Percentiles rank a stretch among this genome's conserved stretches.
phyloP scores from a whole-genome alignment of 768 basidiomycete genomes.

The Atractiella rhizophila region DNA sequence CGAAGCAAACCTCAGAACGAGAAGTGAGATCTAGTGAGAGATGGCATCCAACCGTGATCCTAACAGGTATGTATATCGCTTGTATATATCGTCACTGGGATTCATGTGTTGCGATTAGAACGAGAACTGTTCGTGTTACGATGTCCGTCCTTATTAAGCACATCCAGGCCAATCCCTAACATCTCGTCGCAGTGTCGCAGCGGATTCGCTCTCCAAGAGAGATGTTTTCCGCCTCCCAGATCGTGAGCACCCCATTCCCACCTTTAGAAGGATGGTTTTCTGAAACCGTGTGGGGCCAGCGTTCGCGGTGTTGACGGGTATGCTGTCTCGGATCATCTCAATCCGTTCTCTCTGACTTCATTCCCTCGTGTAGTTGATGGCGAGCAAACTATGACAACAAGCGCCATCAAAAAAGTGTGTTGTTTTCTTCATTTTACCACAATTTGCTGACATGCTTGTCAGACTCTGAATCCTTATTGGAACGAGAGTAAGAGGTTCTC shows the following conservation, averaged over 20 bases:
- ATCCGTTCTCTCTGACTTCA: conserved; percentile 11
- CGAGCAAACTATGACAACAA: conserved; percentile 88
- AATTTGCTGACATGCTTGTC: background rate
- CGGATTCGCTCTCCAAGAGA: conserved; percentile 73
- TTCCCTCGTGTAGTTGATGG: conserved; percentile 43
- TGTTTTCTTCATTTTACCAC: background rate
- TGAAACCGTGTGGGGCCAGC: background rate
- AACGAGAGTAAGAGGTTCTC: conserved; percentile 39
- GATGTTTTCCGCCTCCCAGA: conserved; percentile 31
- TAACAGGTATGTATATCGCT: no score
- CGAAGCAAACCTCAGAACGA: no score
- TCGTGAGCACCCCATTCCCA: background rate
- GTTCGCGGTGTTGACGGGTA: no score
- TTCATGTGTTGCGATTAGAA: no score
- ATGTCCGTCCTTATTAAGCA: no score
- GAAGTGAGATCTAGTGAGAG: no score
- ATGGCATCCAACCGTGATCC: no score
- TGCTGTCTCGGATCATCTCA: background rate
- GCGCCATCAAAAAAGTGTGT: conserved; percentile 62
- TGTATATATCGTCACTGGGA: no score
- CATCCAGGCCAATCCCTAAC: no score
- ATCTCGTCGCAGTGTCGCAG: conserved; percentile 98
- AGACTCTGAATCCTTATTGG: conserved; percentile 78
- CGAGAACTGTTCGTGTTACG: no score
- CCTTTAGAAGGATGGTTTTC: background rate